These are phyloP conservation scores for Nakaseomyces bracarensis DNA, from an alignment of 1,139 yeast species.

Conservation along the genomic window DNA sequence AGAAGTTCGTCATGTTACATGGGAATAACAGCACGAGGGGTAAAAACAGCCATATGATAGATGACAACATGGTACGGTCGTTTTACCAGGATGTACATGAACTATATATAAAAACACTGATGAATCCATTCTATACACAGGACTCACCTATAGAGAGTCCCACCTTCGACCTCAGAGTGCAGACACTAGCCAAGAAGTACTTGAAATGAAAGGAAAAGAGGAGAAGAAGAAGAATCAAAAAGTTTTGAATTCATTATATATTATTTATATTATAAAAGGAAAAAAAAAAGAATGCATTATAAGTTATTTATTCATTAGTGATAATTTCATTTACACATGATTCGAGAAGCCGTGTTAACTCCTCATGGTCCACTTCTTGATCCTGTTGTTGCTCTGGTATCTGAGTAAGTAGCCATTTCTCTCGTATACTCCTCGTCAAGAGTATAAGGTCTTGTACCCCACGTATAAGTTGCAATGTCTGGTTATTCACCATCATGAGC, in stretches of 20 bases:
- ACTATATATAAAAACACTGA: constrained; percentile 70
- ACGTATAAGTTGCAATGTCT: constrained; percentile 29
- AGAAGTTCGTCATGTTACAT: constrained; percentile 72
- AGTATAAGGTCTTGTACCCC: constrained; percentile 31
- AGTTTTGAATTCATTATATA: neutral
- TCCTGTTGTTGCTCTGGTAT: constrained; percentile 20
- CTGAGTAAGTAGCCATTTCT: constrained; percentile 31
- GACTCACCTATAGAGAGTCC: constrained; percentile 70
- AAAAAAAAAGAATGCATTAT: too few relatives aligned
- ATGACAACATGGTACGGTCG: constrained; percentile 72
- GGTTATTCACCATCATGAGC: constrained; percentile 27
- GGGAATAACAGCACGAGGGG: constrained; percentile 37
- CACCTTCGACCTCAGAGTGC: constrained; percentile 68
- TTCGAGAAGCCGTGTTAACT: constrained; percentile 16
- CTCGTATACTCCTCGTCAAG: constrained; percentile 29
- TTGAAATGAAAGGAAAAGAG: constrained; percentile 32
- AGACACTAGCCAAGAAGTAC: constrained; percentile 67
- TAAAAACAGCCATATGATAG: constrained; percentile 25
- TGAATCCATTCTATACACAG: constrained; percentile 79
- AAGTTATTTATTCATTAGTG: too few relatives aligned
- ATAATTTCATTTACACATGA: constrained; percentile 17
- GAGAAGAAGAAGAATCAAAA: too few relatives aligned
- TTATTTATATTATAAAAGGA: too few relatives aligned
- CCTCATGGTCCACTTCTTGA: constrained; percentile 12
- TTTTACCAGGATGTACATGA: constrained; percentile 84